phyloP scores from a whole-genome alignment of 768 basidiomycete species.

The Nidularia pulvinata region DNA sequence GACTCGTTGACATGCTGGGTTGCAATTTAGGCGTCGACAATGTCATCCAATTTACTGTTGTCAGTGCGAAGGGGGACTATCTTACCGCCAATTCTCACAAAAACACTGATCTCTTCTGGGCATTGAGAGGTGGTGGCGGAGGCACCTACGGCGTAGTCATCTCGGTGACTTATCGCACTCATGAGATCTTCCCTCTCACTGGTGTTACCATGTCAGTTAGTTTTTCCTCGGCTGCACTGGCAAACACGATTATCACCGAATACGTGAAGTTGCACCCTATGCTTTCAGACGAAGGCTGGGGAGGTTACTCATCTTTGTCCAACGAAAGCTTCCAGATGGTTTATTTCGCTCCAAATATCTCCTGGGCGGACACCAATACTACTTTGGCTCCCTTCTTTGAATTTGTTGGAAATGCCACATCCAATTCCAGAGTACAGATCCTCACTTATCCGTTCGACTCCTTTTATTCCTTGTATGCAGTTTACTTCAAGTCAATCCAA shows the following conservation, averaged over 20 bases:
- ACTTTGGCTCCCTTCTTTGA: constrained; percentile 30
- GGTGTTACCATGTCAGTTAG: constrained; percentile 21
- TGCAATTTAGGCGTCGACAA: constrained; percentile 42
- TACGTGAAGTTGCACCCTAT: constrained; percentile 27
- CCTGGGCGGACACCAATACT: constrained; percentile 26
- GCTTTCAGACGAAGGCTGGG: constrained; percentile 43
- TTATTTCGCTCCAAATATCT: constrained; percentile 30
- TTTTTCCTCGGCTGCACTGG: constrained; percentile 21
- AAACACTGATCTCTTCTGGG: constrained; percentile 51
- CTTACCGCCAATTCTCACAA: constrained; percentile 35
- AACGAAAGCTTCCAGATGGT: constrained; percentile 14
- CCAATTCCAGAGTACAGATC: constrained; percentile 7
- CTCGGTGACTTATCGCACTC: constrained; percentile 43
- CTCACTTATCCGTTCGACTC: constrained; percentile 12
- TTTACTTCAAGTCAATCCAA: not conserved
- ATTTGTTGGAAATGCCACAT: constrained; percentile 18
- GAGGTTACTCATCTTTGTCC: constrained; percentile 27
- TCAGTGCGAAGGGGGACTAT: constrained; percentile 37
- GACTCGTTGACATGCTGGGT: not conserved
- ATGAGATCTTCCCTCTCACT: constrained; percentile 31
- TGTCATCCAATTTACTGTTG: constrained; percentile 39
- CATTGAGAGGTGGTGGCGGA: constrained; percentile 50
- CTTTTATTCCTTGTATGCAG: constrained; percentile 18
- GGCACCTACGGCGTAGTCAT: constrained; percentile 47
- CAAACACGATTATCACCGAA: constrained; percentile 27